Percentiles rank a stretch among this genome's conserved stretches.
Conservation (phyloP, 1,284 basidiomycete genomes). For the Wolfiporia cocos region DNA sequence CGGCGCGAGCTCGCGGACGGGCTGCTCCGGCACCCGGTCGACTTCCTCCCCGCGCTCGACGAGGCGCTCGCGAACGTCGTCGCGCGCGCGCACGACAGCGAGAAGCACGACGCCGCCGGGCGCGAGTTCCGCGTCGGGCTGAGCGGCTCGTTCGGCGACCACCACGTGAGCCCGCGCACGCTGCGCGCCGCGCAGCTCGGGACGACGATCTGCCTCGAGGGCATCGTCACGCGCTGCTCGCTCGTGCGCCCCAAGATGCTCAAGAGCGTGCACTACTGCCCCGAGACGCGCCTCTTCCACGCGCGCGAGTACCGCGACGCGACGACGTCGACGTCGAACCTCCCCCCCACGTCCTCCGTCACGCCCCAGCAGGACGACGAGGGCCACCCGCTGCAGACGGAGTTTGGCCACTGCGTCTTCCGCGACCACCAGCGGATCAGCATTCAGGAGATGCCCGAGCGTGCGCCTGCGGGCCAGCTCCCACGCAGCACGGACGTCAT, state of each 20-base stretch:
- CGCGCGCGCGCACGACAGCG: conserved; percentile 68
- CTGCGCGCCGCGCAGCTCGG: conserved; percentile 86
- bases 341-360: conserved; percentile 87
- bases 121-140: conserved; percentile 89
- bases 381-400: conserved; percentile 83
- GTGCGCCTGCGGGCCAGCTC: conserved; percentile 94
- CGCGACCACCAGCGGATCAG: conserved; percentile 96
- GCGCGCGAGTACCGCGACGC: conserved; percentile 91
- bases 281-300: conserved; percentile 81
- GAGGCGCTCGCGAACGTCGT: conserved; percentile 77
- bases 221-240: conserved; percentile 97
- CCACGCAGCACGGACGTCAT: conserved; percentile 96
- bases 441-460: conserved; percentile 99
- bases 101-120: conserved; percentile 79
- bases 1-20: conserved; percentile 80
- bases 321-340: conserved; percentile 79
- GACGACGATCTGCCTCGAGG: conserved; percentile 96
- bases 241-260: conserved; percentile 98
- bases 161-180: conserved; percentile 95
- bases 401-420: conserved; percentile 92
- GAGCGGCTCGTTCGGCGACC: conserved; percentile 97
- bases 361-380: conserved; percentile 92
- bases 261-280: conserved; percentile 94
- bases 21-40: conserved; percentile 83
- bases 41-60: conserved; percentile 91